Evolutionary conservation across 106 monocot genomes (phyloP).

Genomic region (Amphibolis antarctica): DNA sequence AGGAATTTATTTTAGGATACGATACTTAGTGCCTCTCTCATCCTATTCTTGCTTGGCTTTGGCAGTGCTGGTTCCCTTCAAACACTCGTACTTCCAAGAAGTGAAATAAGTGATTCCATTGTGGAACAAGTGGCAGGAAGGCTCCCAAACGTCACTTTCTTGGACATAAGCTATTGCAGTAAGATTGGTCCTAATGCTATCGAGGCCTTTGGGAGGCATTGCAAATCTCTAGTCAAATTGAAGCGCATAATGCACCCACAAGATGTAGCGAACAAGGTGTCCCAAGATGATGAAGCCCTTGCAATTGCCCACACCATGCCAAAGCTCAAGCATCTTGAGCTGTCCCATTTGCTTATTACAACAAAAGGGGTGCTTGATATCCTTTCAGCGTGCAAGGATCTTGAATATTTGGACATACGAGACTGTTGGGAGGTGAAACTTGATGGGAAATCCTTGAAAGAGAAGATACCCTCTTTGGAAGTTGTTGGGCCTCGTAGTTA

Average conservation of each 20-base stretch:
- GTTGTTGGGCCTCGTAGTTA: conserved; percentile 61
- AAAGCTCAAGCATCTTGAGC: conserved; percentile 61
- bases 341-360: conserved; percentile 57
- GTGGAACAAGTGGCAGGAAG: conserved; percentile 58
- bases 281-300: conserved; percentile 80
- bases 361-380: conserved; percentile 53
- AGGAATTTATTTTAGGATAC: no score
- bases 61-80: conserved; percentile 58
- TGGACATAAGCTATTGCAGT: conserved; percentile 78
- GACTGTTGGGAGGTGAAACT: conserved; percentile 90
- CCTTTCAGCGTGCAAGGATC: conserved; percentile 52
- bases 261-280: conserved; percentile 49
- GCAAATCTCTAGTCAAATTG: conserved; percentile 45
- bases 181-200: conserved; percentile 67
- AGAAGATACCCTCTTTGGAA: conserved; percentile 36
- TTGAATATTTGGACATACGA: conserved; percentile 56
- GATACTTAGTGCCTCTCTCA: neutral
- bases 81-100: conserved; percentile 61
- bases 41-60: conserved; percentile 17
- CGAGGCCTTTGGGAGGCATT: conserved; percentile 59
- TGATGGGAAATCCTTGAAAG: conserved; percentile 50
- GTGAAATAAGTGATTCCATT: conserved; percentile 55
- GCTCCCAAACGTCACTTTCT: conserved; percentile 51
- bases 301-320: conserved; percentile 77
- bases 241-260: conserved; percentile 64